Evolutionary conservation across 2,329 filamentous ascomycete species (phyloP).

Genomic region (Diaporthe amygdali): DNA sequence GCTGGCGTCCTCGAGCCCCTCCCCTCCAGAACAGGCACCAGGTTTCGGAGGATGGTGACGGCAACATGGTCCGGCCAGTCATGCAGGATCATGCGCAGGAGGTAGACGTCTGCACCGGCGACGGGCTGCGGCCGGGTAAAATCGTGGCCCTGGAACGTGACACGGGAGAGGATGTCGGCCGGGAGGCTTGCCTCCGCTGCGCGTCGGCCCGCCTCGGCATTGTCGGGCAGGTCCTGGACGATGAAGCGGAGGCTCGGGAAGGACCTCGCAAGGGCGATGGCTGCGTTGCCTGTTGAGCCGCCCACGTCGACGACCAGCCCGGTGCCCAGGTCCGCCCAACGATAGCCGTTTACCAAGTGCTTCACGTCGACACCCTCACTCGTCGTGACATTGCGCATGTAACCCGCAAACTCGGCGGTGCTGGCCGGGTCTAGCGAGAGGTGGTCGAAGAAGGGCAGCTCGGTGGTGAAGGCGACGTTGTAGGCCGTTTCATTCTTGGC

Average conservation of each 20-base stretch:
- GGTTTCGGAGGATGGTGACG: constrained; percentile 22
- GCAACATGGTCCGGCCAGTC: constrained; percentile 29
- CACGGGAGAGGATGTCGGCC: constrained; percentile 10
- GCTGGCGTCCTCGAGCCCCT: too few relatives aligned
- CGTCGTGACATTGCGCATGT: constrained; percentile 34
- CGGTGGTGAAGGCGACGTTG: constrained; percentile 28
- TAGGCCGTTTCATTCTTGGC: constrained; percentile 26
- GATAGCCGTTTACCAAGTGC: constrained; percentile 40
- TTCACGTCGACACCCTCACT: constrained; percentile 35
- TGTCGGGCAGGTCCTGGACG: neutral
- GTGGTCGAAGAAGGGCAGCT: constrained; percentile 34
- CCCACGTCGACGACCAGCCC: constrained; percentile 40
- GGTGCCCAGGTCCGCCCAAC: constrained; percentile 37
- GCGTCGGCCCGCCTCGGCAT: neutral
- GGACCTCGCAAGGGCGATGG: constrained; percentile 33
- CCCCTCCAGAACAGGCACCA: neutral
- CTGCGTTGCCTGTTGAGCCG: constrained; percentile 36
- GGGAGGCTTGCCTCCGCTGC: neutral
- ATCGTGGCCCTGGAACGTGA: neutral
- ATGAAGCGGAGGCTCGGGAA: constrained; percentile 34
- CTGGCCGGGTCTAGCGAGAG: constrained; percentile 28
- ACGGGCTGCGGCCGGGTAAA: neutral
- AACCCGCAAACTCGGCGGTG: constrained; percentile 31
- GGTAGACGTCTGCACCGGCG: constrained; percentile 26
- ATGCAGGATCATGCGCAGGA: constrained; percentile 27